Evolutionary conservation across 495 filamentous ascomycete genomes (phyloP).

Genomic region (Penicillium paxilli): DNA sequence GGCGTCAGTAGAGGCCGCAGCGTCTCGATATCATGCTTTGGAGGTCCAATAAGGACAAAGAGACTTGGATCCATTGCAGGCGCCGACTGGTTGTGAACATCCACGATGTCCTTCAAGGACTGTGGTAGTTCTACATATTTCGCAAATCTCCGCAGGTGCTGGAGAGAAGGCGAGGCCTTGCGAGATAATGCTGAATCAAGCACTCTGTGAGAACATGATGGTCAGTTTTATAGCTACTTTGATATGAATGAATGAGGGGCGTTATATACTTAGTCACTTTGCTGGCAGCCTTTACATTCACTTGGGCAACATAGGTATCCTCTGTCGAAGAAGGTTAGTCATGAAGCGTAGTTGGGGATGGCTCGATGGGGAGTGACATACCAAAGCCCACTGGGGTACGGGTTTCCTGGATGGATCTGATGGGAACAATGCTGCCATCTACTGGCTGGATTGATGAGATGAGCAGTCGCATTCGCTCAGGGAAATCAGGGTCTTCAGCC

Average conservation of each 20-base stretch:
- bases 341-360: background rate
- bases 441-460: constrained; percentile 30
- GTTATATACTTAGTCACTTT: constrained; percentile 46
- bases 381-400: constrained; percentile 40
- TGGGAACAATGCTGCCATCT: constrained; percentile 32
- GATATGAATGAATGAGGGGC: too few relatives aligned
- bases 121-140: constrained; percentile 24
- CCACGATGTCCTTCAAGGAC: background rate
- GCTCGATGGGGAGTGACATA: constrained; percentile 13
- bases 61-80: constrained; percentile 24
- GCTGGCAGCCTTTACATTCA: constrained; percentile 45
- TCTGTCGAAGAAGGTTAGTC: constrained; percentile 13
- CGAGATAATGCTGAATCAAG: constrained; percentile 51
- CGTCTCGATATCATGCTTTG: constrained; percentile 27
- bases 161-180: constrained; percentile 59
- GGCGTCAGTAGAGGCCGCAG: constrained; percentile 36
- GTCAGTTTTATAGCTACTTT: too few relatives aligned
- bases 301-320: constrained; percentile 44
- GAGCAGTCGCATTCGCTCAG: constrained; percentile 5
- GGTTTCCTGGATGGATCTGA: constrained; percentile 45
- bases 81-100: background rate
- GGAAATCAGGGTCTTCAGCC: constrained; percentile 10
- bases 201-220: constrained; percentile 24
- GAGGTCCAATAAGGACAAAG: constrained; percentile 40
- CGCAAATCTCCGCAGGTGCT: constrained; percentile 80